Conservation (phyloP, 768 basidiomycete genomes). For the Termitomyces sp. region DNA sequence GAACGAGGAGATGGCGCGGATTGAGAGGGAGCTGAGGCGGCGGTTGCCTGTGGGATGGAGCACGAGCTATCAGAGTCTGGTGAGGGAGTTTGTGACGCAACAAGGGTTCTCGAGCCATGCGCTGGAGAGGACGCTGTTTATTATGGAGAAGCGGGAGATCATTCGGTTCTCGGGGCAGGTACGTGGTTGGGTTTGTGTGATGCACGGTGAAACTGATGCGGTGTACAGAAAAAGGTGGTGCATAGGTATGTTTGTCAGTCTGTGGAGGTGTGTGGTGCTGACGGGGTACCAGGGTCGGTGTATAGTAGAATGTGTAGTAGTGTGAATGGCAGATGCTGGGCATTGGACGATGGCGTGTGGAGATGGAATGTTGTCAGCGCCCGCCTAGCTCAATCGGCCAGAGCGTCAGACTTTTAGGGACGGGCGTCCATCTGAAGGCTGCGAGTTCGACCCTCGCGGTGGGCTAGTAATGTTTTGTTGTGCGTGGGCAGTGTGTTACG, state of each 20-base stretch:
- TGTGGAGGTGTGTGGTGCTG: not conserved
- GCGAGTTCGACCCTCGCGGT: constrained; percentile 82
- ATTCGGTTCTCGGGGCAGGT: constrained; percentile 82
- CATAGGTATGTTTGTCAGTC: constrained; percentile 19
- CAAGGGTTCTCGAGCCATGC: constrained; percentile 91
- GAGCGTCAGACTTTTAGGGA: constrained; percentile 57
- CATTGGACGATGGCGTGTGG: not conserved
- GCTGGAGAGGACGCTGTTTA: constrained; percentile 84
- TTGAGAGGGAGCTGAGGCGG: constrained; percentile 83
- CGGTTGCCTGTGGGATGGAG: constrained; percentile 93
- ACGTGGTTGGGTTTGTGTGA: constrained; percentile 13
- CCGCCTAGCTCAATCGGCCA: constrained; percentile 67
- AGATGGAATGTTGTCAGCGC: constrained; percentile 15
- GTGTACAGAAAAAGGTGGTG: constrained; percentile 42
- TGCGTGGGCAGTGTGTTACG: not conserved
- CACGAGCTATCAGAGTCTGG: constrained; percentile 91
- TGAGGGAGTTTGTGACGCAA: constrained; percentile 90
- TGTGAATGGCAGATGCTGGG: no score
- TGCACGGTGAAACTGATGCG: not conserved
- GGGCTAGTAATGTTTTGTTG: constrained; percentile 6
- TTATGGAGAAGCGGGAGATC: constrained; percentile 95
- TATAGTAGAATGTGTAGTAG: not conserved
- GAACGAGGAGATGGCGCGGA: constrained; percentile 88
- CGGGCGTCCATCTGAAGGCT: constrained; percentile 58
- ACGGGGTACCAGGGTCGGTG: constrained; percentile 19